Percentiles rank a stretch among this genome's conserved stretches.
phyloP scores from a whole-genome alignment of 2,329 filamentous ascomycete genomes.

The Beauveria pseudobassiana region DNA sequence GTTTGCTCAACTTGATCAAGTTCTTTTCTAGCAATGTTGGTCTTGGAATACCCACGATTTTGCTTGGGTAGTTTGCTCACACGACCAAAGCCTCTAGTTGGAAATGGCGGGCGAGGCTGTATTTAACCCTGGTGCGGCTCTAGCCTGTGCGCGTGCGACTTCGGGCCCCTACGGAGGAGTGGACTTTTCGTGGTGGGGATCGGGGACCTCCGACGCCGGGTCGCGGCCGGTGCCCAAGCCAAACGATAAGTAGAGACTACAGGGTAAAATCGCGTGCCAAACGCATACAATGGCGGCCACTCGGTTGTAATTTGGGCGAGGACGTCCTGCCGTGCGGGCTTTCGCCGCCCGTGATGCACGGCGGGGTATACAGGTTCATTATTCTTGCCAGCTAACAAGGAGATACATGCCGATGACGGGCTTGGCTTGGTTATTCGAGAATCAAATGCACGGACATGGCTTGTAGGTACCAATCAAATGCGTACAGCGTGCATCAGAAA shows the following conservation, averaged over 20 bases:
- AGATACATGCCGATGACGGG: not conserved
- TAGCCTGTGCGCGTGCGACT: conserved; percentile 3
- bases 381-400: not conserved
- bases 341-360: not conserved
- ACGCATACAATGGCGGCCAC: not conserved
- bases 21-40: not conserved
- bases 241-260: not conserved
- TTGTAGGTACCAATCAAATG: not conserved
- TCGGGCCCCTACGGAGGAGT: conserved; percentile 6
- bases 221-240: conserved; percentile 5
- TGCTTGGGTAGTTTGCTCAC: not conserved
- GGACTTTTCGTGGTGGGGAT: conserved; percentile 14
- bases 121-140: not conserved
- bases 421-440: not conserved
- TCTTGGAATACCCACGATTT: not conserved
- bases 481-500: not conserved
- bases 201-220: conserved; percentile 27
- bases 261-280: not conserved
- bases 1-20: not conserved
- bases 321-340: not conserved
- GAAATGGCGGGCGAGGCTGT: conserved; percentile 1
- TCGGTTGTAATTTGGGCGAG: not conserved
- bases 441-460: not conserved
- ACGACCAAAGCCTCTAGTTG: not conserved
- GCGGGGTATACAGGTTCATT: not conserved